Percentiles rank a stretch among this genome's conserved stretches.
Conservation (phyloP, 345 rosid species). For the Eucalyptus lansdowneana region DNA sequence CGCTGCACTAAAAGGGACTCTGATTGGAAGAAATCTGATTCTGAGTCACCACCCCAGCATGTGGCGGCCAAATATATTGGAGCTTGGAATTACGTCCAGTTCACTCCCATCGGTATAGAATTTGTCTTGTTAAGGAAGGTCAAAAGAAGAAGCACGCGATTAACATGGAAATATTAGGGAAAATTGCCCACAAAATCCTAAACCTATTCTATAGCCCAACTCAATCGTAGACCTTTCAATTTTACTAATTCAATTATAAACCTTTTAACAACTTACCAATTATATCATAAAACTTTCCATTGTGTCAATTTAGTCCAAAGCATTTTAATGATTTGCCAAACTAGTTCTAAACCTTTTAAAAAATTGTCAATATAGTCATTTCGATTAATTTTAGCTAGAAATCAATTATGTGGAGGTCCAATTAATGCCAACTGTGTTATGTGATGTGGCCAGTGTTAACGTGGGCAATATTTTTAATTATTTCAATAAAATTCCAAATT, state of each 20-base stretch:
- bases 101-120: background rate
- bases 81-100: background rate
- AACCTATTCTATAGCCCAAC: background rate
- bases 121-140: background rate
- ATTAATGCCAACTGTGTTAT: background rate
- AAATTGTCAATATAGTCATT: too few species aligned
- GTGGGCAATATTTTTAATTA: background rate
- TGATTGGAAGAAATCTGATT: background rate
- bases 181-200: background rate
- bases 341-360: background rate
- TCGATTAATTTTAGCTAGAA: too few species aligned
- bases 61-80: background rate
- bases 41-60: background rate
- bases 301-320: too few species aligned
- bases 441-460: background rate
- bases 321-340: background rate
- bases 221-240: background rate
- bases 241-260: too few species aligned
- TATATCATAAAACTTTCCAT: too few species aligned
- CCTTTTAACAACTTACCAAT: too few species aligned
- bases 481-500: too few species aligned
- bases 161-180: background rate
- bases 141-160: background rate
- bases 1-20: background rate
- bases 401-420: background rate